A percentile compares a stretch with the other conserved stretches of the same genome.
Conservation (phyloP, 176 grass and related monocot species). For the Phoenix roebelenii region DNA sequence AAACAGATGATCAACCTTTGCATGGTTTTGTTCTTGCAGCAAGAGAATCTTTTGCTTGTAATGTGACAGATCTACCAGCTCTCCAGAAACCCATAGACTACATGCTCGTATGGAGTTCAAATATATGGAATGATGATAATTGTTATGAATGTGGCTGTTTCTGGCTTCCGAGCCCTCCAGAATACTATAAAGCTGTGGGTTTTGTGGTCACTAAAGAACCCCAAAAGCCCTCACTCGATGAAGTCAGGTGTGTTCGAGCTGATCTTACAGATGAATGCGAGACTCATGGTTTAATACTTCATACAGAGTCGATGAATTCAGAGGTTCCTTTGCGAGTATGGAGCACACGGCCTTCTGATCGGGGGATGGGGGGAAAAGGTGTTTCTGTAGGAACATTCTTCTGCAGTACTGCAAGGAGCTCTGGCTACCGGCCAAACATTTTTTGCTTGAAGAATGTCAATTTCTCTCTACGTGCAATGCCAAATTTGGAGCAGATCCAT, state of each 20-base stretch:
- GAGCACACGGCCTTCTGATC: too few relatives aligned
- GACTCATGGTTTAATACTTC: too few relatives aligned
- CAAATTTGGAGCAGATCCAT: constrained; percentile 68
- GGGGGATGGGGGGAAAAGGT: too few relatives aligned
- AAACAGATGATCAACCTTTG: constrained; percentile 36
- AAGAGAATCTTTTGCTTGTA: constrained; percentile 32
- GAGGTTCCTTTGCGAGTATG: too few relatives aligned
- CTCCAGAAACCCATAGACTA: constrained; percentile 70
- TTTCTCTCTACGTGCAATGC: constrained; percentile 58
- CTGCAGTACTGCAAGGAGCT: too few relatives aligned
- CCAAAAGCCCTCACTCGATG: constrained; percentile 51
- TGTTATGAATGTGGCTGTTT: constrained; percentile 48
- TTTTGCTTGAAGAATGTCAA: constrained; percentile 73
- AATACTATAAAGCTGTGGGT: constrained; percentile 60
- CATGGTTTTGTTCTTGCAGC: constrained; percentile 70
- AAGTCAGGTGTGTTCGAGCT: constrained; percentile 47
- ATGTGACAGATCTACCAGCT: constrained; percentile 31
- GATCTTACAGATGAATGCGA: constrained; percentile 47
- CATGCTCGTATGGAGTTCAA: constrained; percentile 54
- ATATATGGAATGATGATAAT: constrained; percentile 30
- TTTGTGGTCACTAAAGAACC: constrained; percentile 51
- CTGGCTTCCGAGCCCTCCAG: constrained; percentile 43
- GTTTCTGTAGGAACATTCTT: too few relatives aligned
- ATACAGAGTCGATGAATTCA: too few relatives aligned
- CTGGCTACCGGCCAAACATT: constrained; percentile 23